Evolutionary conservation across 2,329 filamentous ascomycete species (phyloP), one percentile per base, ranked within the genome.

Genomic region (Paecilomyces formosus): DNA sequence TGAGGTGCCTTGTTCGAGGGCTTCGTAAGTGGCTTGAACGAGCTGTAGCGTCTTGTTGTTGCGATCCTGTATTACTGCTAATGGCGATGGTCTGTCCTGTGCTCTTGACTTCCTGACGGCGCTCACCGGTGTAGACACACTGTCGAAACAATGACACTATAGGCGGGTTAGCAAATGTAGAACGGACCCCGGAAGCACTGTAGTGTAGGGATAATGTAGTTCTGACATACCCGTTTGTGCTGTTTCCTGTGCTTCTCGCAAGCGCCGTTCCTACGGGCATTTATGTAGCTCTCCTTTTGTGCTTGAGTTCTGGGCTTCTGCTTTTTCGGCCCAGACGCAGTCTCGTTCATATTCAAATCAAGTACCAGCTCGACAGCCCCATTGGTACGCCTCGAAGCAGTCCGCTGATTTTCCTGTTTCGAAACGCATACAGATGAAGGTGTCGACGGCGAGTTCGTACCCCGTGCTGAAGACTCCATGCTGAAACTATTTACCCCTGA

Each of bases 231-330:
- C 57, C 74, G 63, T 58, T 77, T 77, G 58, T 76, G 74, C 57
- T 76, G 74, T 59, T 74, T 75, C 58, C 72, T 71, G 62, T 77
- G 75, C 62, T 76, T 77, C 58, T 75, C 72, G 57, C 75, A 77
- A 50, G 74, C 75, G 24, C 75, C 75, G 30, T 76, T 71, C 51
- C 74, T 76, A 1, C 75, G 71, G 55, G 70, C 74, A 55, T 75
- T 75, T 61, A 76, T 75, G 60, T 77, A 77, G 56, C 73, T 75
- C 57, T 77, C 74, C 35, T 71, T 74, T 62, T 77, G 74, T 9
- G 74, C 73, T 57, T 69, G 69, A 3, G 74, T 76, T 15, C 74
- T 68, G 22, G 74, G 73, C 54, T 74, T 74, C 54, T 76, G 75
- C 56, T 76, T 76, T 61, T 70, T 72, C 0, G 75, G 75, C n/a